Percentiles rank a stretch among this genome's conserved stretches.
These are phyloP conservation scores for Coemansia sp. DNA, from an alignment of 192 early-diverging fungal species.

Conservation along the genomic window DNA sequence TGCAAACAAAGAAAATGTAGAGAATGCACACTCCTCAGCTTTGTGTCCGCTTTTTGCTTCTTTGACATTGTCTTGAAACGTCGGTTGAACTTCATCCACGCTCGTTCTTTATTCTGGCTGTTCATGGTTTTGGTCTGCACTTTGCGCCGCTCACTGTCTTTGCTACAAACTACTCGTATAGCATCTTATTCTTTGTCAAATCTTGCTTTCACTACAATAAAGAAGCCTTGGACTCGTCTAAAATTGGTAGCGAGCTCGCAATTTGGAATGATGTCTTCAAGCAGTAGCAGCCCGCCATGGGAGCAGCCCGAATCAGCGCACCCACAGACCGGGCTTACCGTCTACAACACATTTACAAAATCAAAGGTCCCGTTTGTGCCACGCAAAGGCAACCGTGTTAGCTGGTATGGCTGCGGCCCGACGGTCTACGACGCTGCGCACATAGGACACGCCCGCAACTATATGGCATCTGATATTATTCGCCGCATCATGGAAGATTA, in stretches of 20 bases:
- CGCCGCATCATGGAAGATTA: constrained; percentile 93
- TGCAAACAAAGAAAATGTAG: background rate
- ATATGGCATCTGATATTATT: constrained; percentile 90
- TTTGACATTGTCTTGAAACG: background rate
- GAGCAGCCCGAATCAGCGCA: constrained; percentile 38
- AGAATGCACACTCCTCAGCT: background rate
- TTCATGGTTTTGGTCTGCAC: constrained; percentile 11
- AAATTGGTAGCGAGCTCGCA: background rate
- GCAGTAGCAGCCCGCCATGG: constrained; percentile 42
- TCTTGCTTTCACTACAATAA: background rate
- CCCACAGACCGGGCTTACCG: constrained; percentile 37
- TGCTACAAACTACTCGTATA: background rate
- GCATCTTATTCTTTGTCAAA: background rate
- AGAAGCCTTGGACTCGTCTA: background rate
- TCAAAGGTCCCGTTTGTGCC: constrained; percentile 92
- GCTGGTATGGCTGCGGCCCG: constrained; percentile 98
- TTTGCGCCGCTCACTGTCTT: constrained; percentile 1
- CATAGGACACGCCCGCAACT: constrained; percentile 94
- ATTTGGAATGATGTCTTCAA: constrained; percentile 32
- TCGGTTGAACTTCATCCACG: background rate
- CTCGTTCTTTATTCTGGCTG: background rate
- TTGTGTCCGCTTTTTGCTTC: background rate
- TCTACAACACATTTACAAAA: constrained; percentile 87
- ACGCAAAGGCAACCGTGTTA: constrained; percentile 71
- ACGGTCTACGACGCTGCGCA: constrained; percentile 97